Percentiles rank a stretch among this genome's conserved stretches.
These are phyloP conservation scores for Tieghemostelium lacteum DNA, from an alignment of 78 protist genomes.

Conservation along the genomic window DNA sequence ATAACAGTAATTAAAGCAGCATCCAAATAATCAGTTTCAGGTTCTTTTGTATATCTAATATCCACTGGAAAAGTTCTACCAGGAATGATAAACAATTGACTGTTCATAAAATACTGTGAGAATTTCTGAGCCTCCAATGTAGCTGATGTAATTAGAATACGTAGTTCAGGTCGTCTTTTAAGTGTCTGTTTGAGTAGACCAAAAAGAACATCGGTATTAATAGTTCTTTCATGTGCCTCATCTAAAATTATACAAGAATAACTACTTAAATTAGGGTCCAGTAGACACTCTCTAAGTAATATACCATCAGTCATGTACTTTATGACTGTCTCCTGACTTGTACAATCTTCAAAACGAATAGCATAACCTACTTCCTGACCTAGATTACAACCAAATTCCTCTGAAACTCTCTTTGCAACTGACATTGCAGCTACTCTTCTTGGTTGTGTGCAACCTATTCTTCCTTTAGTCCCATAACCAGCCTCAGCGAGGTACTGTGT, in stretches of 20 bases:
- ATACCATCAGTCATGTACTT: constrained; percentile 99
- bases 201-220: constrained; percentile 99
- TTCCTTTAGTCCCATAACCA: constrained; percentile 86
- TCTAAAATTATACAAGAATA: constrained; percentile 95
- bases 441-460: constrained; percentile 98
- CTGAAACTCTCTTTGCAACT: constrained; percentile 99
- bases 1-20: constrained; percentile 97
- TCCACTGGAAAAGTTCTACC: constrained; percentile 97
- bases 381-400: constrained; percentile 98
- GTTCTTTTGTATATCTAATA: constrained; percentile 93
- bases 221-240: constrained; percentile 99
- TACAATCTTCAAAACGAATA: constrained; percentile 99
- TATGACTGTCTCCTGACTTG: constrained; percentile 93
- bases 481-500: constrained; percentile 97
- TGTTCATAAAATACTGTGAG: constrained; percentile 91
- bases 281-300: constrained; percentile 97
- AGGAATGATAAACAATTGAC: constrained; percentile 96
- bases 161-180: constrained; percentile 88
- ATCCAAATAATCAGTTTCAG: constrained; percentile 98
- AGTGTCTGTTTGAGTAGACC: constrained; percentile 94
- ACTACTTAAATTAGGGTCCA: constrained; percentile 86
- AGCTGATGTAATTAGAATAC: constrained; percentile 98
- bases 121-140: constrained; percentile 99
- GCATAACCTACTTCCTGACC: constrained; percentile 98
- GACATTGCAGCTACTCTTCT: constrained; percentile 99